phyloP scores from a whole-genome alignment of 371 early-diverging fungal genomes.

The Batkoa obscura region DNA sequence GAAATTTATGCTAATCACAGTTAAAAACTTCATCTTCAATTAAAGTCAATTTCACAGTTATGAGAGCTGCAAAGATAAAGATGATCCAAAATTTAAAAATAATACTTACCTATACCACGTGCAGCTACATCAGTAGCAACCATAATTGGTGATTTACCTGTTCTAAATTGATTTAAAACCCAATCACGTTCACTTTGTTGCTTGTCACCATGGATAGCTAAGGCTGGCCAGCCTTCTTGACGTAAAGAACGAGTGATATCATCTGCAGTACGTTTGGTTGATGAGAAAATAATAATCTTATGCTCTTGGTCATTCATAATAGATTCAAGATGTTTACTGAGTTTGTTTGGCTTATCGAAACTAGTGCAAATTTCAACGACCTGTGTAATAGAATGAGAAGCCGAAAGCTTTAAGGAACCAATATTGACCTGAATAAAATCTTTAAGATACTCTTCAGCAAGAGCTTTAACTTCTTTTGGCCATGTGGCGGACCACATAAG shows the following conservation, averaged over 20 bases:
- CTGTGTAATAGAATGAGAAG: slow-evolving; percentile 91
- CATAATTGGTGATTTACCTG: slow-evolving; percentile 78
- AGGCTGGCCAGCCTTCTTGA: slow-evolving; percentile 87
- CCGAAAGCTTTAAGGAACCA: slow-evolving; percentile 86
- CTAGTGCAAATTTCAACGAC: slow-evolving; percentile 75
- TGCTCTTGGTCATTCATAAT: slow-evolving; percentile 56
- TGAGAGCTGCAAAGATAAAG: too few species aligned
- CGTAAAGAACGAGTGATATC: slow-evolving; percentile 80
- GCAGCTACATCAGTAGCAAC: slow-evolving; percentile 99
- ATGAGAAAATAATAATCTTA: slow-evolving; percentile 94
- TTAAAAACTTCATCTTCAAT: too few species aligned
- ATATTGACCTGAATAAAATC: slow-evolving; percentile 98
- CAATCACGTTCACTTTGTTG: slow-evolving; percentile 96
- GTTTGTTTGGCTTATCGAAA: slow-evolving; percentile 58
- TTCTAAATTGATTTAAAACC: slow-evolving; percentile 83
- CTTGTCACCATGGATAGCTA: slow-evolving; percentile 99
- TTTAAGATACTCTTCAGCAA: slow-evolving; percentile 84
- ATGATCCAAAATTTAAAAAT: neutral
- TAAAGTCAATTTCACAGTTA: too few species aligned
- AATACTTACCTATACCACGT: slow-evolving; percentile 92
- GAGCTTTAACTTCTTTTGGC: slow-evolving; percentile 81
- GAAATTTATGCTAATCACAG: too few species aligned
- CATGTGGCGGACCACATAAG: slow-evolving; percentile 99
- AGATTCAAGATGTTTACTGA: slow-evolving; percentile 32
- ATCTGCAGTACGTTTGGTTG: slow-evolving; percentile 96